Conservation (phyloP, 257 asterid genomes). For the Fraxinus anomala region DNA sequence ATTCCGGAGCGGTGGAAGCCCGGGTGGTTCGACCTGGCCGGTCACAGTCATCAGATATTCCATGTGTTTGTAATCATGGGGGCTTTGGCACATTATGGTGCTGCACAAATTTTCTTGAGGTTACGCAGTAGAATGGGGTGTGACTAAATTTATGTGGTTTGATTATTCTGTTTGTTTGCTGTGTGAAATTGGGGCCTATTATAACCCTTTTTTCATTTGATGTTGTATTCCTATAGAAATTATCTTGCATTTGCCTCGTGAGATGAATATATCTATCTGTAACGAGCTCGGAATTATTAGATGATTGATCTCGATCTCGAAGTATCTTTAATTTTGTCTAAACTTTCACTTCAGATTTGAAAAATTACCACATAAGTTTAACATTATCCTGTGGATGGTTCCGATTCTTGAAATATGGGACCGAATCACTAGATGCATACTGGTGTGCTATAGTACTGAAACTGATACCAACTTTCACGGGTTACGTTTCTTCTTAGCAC, state of each 20-base stretch:
- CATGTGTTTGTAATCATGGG: conserved; percentile 89
- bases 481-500: no score
- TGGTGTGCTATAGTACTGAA: no score
- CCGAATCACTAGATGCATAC: no score
- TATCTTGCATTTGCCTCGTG: background rate
- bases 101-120: conserved; percentile 67
- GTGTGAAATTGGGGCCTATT: background rate
- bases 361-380: no score
- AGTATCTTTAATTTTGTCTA: no score
- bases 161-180: background rate
- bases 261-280: no score
- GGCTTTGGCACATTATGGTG: conserved; percentile 94
- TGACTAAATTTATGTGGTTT: conserved; percentile 6
- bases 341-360: no score
- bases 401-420: no score
- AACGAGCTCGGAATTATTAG: no score
- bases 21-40: conserved; percentile 87
- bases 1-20: conserved; percentile 90
- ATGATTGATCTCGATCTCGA: no score
- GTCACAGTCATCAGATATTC: conserved; percentile 94
- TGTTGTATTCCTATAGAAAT: background rate
- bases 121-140: conserved; percentile 58
- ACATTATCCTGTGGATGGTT: no score
- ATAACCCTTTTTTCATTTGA: background rate
- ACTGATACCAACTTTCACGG: no score